These are phyloP conservation scores for Thyridium curvatum DNA, from an alignment of 2,329 filamentous ascomycete genomes.

Conservation along the genomic window DNA sequence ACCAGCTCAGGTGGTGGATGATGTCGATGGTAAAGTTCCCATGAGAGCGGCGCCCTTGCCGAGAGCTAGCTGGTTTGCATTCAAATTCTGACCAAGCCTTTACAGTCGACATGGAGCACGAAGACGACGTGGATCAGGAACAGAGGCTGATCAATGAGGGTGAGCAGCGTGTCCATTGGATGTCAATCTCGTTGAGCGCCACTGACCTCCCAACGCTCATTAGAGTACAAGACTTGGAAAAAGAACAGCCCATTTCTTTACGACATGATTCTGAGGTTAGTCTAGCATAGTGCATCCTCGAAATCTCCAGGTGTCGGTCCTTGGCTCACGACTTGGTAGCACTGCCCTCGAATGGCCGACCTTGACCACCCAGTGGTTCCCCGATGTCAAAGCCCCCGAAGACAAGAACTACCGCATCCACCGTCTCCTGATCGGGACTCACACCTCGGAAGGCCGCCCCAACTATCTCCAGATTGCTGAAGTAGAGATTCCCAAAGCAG, in stretches of 20 bases:
- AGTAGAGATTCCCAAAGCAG: slow-evolving; percentile 81
- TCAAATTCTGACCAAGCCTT: slow-evolving; percentile 12
- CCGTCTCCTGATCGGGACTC: slow-evolving; percentile 86
- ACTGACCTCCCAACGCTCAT: slow-evolving; percentile 2
- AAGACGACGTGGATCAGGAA: slow-evolving; percentile 66
- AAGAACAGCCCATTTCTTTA: slow-evolving; percentile 99
- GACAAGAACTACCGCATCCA: slow-evolving; percentile 85
- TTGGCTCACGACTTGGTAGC: slow-evolving; percentile 31
- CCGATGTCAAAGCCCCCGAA: slow-evolving; percentile 81
- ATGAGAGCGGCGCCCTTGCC: too few relatives aligned
- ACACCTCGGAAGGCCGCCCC: slow-evolving; percentile 77
- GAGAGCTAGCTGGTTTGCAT: background rate
- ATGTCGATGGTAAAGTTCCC: slow-evolving; percentile 23
- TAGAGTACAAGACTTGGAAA: slow-evolving; percentile 99
- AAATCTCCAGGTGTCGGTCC: background rate
- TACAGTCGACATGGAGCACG: slow-evolving; percentile 46
- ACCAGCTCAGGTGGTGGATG: slow-evolving; percentile 39
- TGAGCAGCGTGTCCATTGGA: too few relatives aligned
- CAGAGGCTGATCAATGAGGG: slow-evolving; percentile 94
- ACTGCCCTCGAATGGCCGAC: slow-evolving; percentile 97
- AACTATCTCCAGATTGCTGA: slow-evolving; percentile 96
- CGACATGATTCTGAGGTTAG: slow-evolving; percentile 84
- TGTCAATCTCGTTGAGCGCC: too few relatives aligned
- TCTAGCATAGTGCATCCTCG: background rate
- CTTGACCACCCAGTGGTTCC: slow-evolving; percentile 95